Base-by-base conservation (phyloP, 2,329 filamentous ascomycete species). In the Fusarium sp. region DNA sequence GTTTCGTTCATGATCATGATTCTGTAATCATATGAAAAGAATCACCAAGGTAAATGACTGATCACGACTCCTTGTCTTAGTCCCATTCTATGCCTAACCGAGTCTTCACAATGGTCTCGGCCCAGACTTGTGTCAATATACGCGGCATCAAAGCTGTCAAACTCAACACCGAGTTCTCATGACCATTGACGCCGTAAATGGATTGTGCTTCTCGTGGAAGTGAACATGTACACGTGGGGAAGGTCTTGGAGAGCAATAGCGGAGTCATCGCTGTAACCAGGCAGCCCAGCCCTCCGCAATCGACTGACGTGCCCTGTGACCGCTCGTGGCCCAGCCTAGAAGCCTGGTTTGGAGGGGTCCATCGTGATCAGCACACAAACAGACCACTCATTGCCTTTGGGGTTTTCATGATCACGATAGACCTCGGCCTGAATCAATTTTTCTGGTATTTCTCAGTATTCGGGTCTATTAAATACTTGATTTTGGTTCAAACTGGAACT, bases 271-370 rank as follows among this genome's bases (percentile, higher is more conserved):
- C 55, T 56, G 55, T 47, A 48, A 38, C 53, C 26, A 34, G 45
- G 28, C 34, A 40, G 30, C 46, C 46, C 28, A 38, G 44, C 20
- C 21, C 64, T 60, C 55, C 48, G 60, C 64, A 52, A 68, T 68
- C 65, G 66, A 65, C 65, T 69, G 66, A 69, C 51, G 47, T 40
- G 66, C 66, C 67, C 63, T 69, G 67, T 69, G 66, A 69, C 66
- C 66, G 40, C 53, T 30, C 26, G 43, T 19, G 28, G 12, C 47
- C 47, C 11, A 36, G 21, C 28, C 46, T 32, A 23, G 53, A 56
- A 42, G 51, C 52, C 45, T 55, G 47, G 49, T 21, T 45, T 40
- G 19, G 49, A 49, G 34, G 54, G 49, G 60, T 43, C n/a, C n/a
- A n/a, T n/a, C 61, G 34, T 64, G 61, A 69, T 69, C 66, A 54